A percentile compares a stretch with the other conserved stretches of the same genome.
Conservation (phyloP, 495 filamentous ascomycete species). For the Hypoxylon trugodes region DNA sequence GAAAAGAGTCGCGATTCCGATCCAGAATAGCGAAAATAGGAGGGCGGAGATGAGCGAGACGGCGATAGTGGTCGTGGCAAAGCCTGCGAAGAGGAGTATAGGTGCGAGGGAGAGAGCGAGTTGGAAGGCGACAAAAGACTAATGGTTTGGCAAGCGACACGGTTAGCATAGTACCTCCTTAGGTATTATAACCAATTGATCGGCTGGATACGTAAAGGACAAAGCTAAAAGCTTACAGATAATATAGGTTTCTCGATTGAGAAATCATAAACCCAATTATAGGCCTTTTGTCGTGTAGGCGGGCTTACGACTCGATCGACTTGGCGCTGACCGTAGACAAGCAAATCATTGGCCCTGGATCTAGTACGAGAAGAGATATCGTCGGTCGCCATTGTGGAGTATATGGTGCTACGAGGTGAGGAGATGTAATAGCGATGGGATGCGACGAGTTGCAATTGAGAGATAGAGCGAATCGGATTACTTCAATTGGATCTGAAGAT, state of each 20-base stretch:
- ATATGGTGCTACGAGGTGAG: neutral
- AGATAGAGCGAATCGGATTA: neutral
- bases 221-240: slow-evolving; percentile 40
- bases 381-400: slow-evolving; percentile 16
- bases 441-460: neutral
- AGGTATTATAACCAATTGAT: neutral
- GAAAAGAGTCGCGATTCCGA: slow-evolving; percentile 68
- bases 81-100: slow-evolving; percentile 67
- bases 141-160: neutral
- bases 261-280: slow-evolving; percentile 31
- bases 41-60: slow-evolving; percentile 64
- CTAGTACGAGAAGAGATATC: slow-evolving; percentile 20
- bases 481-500: neutral
- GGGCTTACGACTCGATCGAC: slow-evolving; percentile 49
- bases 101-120: slow-evolving; percentile 65
- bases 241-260: slow-evolving; percentile 45
- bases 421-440: neutral
- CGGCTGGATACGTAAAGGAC: neutral
- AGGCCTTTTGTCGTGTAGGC: slow-evolving; percentile 42
- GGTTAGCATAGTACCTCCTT: neutral
- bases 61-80: slow-evolving; percentile 62
- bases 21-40: slow-evolving; percentile 68
- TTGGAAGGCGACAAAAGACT: slow-evolving; percentile 65
- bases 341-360: slow-evolving; percentile 36
- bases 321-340: slow-evolving; percentile 44